These are phyloP conservation scores for Euptelea pleiosperma DNA, from an alignment of 164 flowering plant genomes.

Conservation along the genomic window DNA sequence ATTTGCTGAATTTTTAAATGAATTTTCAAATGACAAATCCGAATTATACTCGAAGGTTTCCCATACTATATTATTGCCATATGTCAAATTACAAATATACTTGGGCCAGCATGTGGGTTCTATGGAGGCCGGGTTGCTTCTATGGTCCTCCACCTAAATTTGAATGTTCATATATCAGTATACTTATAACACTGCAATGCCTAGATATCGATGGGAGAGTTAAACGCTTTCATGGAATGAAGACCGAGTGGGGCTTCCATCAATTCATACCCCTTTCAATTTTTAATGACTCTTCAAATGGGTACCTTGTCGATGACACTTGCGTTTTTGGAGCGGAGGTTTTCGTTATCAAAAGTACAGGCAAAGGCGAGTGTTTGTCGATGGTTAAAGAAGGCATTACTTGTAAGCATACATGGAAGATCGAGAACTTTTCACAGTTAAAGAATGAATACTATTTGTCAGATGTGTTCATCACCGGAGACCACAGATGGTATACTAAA, in stretches of 20 bases:
- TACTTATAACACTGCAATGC: too few relatives aligned
- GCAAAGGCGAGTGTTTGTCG: conserved; percentile 7
- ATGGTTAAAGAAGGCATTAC: neutral
- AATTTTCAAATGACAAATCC: too few relatives aligned
- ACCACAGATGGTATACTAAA: neutral
- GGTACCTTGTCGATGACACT: conserved; percentile 6
- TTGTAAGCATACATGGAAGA: neutral
- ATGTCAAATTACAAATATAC: too few relatives aligned
- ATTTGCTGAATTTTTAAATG: too few relatives aligned
- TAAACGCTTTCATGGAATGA: conserved; percentile 2
- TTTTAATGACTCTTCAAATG: conserved; percentile 1
- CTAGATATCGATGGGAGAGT: neutral
- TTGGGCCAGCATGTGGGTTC: too few relatives aligned
- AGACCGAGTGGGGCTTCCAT: conserved; percentile 5
- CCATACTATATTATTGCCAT: too few relatives aligned
- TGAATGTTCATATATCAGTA: too few relatives aligned
- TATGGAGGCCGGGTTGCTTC: too few relatives aligned
- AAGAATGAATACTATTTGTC: neutral
- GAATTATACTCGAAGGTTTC: too few relatives aligned
- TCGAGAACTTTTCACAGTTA: conserved; percentile 1
- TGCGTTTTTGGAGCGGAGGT: conserved; percentile 9
- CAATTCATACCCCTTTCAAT: neutral
- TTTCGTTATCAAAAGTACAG: neutral
- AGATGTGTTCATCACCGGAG: neutral
- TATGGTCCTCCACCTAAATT: too few relatives aligned